Evolutionary conservation across 2,329 filamentous ascomycete species (phyloP), one percentile per base, ranked within the genome.

Genomic region (Colletotrichum somersetense): DNA sequence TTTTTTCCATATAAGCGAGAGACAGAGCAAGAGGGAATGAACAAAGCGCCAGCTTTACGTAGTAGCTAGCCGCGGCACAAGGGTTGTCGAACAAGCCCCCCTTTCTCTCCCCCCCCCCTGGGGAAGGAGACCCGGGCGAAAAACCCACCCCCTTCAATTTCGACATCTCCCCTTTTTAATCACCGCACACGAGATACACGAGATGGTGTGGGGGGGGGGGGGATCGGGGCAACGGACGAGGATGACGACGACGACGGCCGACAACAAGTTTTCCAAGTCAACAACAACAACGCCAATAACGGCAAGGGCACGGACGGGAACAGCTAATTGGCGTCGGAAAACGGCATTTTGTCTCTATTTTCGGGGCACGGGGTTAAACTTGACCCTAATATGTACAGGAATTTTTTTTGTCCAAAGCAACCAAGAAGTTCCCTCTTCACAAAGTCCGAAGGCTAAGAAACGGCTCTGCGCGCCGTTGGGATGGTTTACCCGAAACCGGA

Each of bases 71-170:
- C 38, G 52, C 33, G 48, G 58, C 58, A 67, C 65, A 55, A 20
- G 58, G 55, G 40, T 23, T 40, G 33, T 4, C n/a, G 35, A 35
- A 63, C 46, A n/a, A 40, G 46, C 33, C 46, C 30, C 26, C 26
- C 26, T 3, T 3, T 3, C 26, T 3, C 26, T 3, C n/a, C n/a
- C n/a, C n/a, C n/a, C 26, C 26, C 8, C 46, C 33, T n/a, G 42
- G 35, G 48, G 26, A 16, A 10, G 5, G 38, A n/a, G 26, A 38
- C 40, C 46, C 44, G 56, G 57, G 38, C 26, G 23, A 23, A 20
- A n/a, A 40, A 30, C 7, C n/a, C 23, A 7, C 38, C 57, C 66
- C 61, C 33, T 69, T 69, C 62, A 69, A 66, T 69, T 69, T 40
- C 52, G 46, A 10, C 44, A 46, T 6, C 44, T 46, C 18, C 44